Evolutionary conservation across 106 monocot genomes (phyloP).

Genomic region (Cymbidium sinense): DNA sequence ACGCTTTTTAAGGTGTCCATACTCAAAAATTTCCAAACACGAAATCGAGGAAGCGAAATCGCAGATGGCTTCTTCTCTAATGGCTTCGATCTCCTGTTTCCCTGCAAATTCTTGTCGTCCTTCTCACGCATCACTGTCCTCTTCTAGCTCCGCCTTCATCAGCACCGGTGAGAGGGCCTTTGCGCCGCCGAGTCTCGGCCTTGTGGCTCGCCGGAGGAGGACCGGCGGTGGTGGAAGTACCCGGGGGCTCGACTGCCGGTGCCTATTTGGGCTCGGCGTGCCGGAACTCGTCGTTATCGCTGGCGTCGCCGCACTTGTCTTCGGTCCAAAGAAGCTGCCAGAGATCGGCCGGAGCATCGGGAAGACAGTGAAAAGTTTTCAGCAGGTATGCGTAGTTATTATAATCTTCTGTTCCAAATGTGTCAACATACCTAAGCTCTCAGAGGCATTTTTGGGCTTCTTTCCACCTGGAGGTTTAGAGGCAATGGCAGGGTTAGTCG

Average conservation of each 20-base stretch:
- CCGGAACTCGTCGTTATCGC: conserved; percentile 97
- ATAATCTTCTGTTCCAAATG: not conserved
- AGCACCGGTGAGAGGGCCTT: not conserved
- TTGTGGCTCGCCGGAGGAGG: conserved; percentile 1
- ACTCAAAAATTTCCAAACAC: not conserved
- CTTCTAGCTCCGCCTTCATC: conserved; percentile 20
- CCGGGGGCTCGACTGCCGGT: conserved; percentile 37
- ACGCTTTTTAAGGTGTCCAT: too few relatives aligned
- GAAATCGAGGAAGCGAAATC: conserved; percentile 3
- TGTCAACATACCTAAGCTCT: not conserved
- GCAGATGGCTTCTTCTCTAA: conserved; percentile 25
- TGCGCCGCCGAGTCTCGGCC: not conserved
- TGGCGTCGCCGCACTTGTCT: conserved; percentile 82
- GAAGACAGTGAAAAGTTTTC: conserved; percentile 95
- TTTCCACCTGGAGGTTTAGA: not conserved
- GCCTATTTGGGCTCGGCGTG: conserved; percentile 88
- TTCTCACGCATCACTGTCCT: conserved; percentile 12
- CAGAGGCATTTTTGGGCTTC: not conserved
- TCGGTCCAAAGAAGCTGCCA: conserved; percentile 90
- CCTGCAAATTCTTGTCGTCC: conserved; percentile 7
- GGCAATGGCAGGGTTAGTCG: not conserved
- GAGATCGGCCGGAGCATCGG: conserved; percentile 84
- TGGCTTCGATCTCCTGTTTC: conserved; percentile 4
- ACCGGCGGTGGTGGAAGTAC: not conserved
- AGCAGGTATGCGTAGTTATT: conserved; percentile 42